A percentile compares a stretch with the other conserved stretches of the same genome.
phyloP scores from a whole-genome alignment of 345 rosid species.

The Linum usitatissimum region DNA sequence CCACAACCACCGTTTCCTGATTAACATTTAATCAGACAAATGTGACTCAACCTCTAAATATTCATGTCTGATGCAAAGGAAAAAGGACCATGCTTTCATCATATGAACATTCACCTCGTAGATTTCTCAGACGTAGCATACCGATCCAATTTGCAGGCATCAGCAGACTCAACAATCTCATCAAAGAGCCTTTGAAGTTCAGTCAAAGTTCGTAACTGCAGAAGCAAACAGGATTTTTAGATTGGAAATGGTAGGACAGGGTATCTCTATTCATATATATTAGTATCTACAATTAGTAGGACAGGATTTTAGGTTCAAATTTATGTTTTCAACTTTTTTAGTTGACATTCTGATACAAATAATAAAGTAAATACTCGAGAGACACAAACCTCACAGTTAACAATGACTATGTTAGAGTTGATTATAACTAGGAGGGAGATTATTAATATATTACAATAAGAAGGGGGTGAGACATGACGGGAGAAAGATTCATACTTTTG shows the following conservation, averaged over 20 bases:
- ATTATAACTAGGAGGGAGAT: no score
- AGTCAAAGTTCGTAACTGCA: constrained; percentile 63
- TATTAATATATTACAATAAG: no score
- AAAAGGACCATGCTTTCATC: no score
- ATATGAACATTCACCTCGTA: constrained; percentile 40
- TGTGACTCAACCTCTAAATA: no score
- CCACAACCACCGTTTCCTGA: constrained; percentile 97
- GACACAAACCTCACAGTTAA: background rate
- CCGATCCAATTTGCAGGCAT: constrained; percentile 79
- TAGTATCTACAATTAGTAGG: no score
- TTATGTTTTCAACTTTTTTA: no score
- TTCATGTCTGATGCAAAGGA: no score
- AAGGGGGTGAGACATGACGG: no score
- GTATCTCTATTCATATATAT: background rate
- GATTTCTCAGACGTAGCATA: constrained; percentile 72
- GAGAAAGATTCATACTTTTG: no score
- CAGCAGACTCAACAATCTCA: constrained; percentile 67
- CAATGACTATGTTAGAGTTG: no score
- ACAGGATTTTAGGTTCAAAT: no score
- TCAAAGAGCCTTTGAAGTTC: constrained; percentile 91
- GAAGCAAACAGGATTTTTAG: background rate
- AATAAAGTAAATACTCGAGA: background rate
- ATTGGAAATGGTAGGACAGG: background rate
- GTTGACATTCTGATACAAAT: no score
- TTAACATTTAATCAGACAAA: background rate